A percentile compares a stretch with the other conserved stretches of the same genome.
These are phyloP conservation scores for Penicillium roqueforti DNA, from an alignment of 495 filamentous ascomycete genomes.

Conservation along the genomic window DNA sequence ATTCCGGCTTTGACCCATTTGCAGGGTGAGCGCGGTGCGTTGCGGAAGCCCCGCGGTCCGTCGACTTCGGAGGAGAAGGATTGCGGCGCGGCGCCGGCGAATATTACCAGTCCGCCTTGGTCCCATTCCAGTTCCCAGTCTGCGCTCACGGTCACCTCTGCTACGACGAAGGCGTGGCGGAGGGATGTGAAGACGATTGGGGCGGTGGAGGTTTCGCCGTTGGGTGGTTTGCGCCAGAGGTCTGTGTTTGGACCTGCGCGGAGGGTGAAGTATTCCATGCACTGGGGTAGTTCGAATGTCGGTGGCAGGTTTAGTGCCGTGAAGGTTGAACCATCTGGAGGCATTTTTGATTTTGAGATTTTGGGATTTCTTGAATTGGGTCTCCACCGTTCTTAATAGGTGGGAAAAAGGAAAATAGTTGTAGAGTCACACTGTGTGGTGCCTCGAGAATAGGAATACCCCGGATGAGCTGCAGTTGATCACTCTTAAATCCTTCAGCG, in stretches of 20 bases:
- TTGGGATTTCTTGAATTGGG: not conserved
- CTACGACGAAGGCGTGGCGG: conserved; percentile 49
- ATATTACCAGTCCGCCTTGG: conserved; percentile 71
- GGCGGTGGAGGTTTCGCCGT: conserved; percentile 52
- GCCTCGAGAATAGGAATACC: not conserved
- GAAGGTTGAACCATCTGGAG: conserved; percentile 49
- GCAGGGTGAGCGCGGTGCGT: conserved; percentile 25
- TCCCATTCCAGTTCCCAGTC: conserved; percentile 60
- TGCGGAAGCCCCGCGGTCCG: conserved; percentile 2
- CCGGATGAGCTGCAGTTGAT: conserved; percentile 5
- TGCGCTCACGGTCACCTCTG: conserved; percentile 56
- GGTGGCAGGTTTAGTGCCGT: conserved; percentile 48
- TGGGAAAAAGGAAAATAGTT: not conserved
- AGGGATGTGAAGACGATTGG: conserved; percentile 56
- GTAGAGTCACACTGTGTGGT: not conserved
- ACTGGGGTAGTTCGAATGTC: conserved; percentile 44
- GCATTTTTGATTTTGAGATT: conserved; percentile 33
- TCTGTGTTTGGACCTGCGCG: conserved; percentile 54
- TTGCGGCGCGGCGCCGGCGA: conserved; percentile 64
- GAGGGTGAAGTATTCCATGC: conserved; percentile 55
- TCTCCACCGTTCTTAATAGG: not conserved
- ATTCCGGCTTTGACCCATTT: conserved; percentile 61
- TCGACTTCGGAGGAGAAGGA: conserved; percentile 27
- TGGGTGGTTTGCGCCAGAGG: conserved; percentile 52
- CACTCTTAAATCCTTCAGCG: conserved; percentile 1